phyloP scores from a whole-genome alignment of 768 basidiomycete species.

The Trametes cingulata region DNA sequence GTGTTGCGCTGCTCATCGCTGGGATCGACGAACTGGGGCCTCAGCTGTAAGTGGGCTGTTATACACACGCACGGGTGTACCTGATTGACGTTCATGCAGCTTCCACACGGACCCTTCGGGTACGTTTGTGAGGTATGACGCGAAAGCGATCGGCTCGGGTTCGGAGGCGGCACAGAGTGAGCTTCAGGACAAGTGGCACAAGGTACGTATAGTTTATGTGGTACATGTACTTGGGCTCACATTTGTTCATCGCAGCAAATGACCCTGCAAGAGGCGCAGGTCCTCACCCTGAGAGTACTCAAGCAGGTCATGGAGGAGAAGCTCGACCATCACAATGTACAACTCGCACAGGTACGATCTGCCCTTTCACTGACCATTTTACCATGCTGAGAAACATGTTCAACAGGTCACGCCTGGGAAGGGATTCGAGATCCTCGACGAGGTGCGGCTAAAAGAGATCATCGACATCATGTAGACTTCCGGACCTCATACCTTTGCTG shows the following conservation, averaged over 20 bases:
- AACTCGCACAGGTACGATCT: conserved; percentile 81
- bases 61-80: not conserved
- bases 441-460: conserved; percentile 75
- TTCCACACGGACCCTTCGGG: conserved; percentile 99
- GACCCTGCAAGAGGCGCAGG: conserved; percentile 85
- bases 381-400: too few relatives aligned
- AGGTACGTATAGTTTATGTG: conserved; percentile 48
- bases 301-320: conserved; percentile 99
- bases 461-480: conserved; percentile 53
- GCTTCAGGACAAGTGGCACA: conserved; percentile 96
- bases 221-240: too few relatives aligned
- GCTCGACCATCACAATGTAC: conserved; percentile 97
- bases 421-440: conserved; percentile 91
- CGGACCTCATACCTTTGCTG: conserved; percentile 17
- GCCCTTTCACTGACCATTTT: too few relatives aligned
- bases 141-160: conserved; percentile 98
- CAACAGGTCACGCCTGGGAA: conserved; percentile 76
- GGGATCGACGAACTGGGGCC: conserved; percentile 95
- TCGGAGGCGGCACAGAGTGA: conserved; percentile 97
- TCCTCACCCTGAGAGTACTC: conserved; percentile 81
- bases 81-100: conserved; percentile 41
- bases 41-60: conserved; percentile 70
- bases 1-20: conserved; percentile 96
- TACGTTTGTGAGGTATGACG: conserved; percentile 94
- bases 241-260: conserved; percentile 70